These are phyloP conservation scores for Alnus glutinosa DNA, from an alignment of 306 rosid species.

Conservation along the genomic window DNA sequence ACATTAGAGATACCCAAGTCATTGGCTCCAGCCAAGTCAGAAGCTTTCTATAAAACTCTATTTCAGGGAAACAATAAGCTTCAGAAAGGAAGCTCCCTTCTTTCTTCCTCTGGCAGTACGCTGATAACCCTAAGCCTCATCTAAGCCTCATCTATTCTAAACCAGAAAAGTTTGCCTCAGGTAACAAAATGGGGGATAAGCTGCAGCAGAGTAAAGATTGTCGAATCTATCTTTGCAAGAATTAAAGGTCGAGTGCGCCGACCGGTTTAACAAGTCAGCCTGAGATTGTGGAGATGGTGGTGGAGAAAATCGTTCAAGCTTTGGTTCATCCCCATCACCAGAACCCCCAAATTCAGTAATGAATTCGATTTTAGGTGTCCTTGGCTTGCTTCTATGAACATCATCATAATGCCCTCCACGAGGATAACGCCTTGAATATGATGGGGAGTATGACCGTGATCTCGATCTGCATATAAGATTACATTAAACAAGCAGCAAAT, in stretches of 20 bases:
- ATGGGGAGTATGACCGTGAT: constrained; percentile 80
- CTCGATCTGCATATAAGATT: constrained; percentile 52
- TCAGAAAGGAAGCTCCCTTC: constrained; percentile 61
- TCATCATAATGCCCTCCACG: constrained; percentile 74
- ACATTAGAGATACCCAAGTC: constrained; percentile 52
- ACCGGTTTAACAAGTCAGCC: constrained; percentile 89
- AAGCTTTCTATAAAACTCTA: constrained; percentile 42
- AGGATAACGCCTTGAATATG: constrained; percentile 64
- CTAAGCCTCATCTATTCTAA: constrained; percentile 84
- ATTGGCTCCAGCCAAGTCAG: constrained; percentile 36
- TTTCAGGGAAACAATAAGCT: constrained; percentile 49
- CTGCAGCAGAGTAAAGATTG: constrained; percentile 92
- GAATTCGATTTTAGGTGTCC: constrained; percentile 83
- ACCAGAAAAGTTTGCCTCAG: constrained; percentile 72
- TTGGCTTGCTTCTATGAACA: constrained; percentile 68
- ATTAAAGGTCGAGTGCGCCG: constrained; percentile 99
- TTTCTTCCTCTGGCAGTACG: constrained; percentile 62
- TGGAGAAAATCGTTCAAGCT: constrained; percentile 81
- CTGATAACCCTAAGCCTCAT: constrained; percentile 71
- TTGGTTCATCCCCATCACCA: constrained; percentile 59
- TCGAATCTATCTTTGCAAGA: constrained; percentile 97
- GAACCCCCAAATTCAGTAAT: constrained; percentile 95
- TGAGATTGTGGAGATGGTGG: constrained; percentile 85
- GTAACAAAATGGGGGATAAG: constrained; percentile 72
- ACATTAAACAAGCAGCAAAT: background rate